Percentiles rank a stretch among this genome's conserved stretches.
These are phyloP conservation scores for Mycena polygramma DNA, from an alignment of 768 basidiomycete species.

Conservation along the genomic window DNA sequence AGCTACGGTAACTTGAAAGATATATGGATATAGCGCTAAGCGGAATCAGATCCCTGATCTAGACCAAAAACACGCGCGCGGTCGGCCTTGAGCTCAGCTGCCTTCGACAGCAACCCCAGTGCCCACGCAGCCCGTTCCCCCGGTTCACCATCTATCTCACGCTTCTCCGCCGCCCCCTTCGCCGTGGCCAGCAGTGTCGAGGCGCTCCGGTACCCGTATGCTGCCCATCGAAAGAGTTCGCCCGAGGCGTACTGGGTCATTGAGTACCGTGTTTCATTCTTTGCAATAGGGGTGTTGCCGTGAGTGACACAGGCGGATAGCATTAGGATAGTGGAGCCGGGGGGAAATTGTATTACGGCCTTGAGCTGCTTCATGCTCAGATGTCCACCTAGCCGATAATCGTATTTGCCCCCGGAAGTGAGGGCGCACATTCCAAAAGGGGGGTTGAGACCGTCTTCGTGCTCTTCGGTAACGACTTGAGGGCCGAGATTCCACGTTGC, in stretches of 20 bases:
- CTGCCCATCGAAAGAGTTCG: slow-evolving; percentile 7
- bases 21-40: no score
- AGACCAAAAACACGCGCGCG: neutral
- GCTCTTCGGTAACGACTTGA: slow-evolving; percentile 18
- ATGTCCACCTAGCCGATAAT: slow-evolving; percentile 17
- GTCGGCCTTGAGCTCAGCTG: neutral
- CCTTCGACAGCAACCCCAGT: neutral
- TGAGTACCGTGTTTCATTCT: slow-evolving; percentile 34
- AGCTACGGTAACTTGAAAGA: no score
- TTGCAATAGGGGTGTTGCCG: slow-evolving; percentile 29
- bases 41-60: neutral
- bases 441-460: slow-evolving; percentile 21
- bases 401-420: neutral
- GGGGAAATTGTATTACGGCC: slow-evolving; percentile 36
- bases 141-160: neutral
- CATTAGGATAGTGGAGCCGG: neutral
- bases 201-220: neutral
- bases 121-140: slow-evolving; percentile 1
- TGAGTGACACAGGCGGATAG: slow-evolving; percentile 18
- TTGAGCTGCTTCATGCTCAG: slow-evolving; percentile 30
- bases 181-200: neutral
- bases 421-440: slow-evolving; percentile 28
- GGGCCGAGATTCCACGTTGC: neutral
- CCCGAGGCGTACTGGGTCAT: slow-evolving; percentile 41
- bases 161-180: neutral